Evolutionary conservation across 352 stramenopile species (phyloP).

Genomic region (Phytophthora podocarpi): DNA sequence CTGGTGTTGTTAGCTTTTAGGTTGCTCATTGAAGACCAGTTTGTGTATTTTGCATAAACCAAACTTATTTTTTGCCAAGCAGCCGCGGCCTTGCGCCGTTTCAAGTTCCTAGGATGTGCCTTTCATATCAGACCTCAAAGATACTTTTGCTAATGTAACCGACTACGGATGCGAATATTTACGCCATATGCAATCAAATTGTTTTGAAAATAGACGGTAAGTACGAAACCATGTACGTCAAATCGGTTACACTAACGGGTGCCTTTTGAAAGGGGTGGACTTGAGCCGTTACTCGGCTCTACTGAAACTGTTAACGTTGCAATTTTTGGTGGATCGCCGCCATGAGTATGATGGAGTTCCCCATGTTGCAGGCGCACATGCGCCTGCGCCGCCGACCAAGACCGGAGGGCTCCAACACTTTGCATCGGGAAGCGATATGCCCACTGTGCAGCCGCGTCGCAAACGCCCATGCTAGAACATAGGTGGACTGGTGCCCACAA

Average conservation of each 20-base stretch:
- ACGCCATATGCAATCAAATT: not conserved
- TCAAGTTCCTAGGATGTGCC: slow-evolving; percentile 7
- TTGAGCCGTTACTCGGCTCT: slow-evolving; percentile 8
- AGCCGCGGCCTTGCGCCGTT: not conserved
- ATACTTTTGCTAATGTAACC: slow-evolving; percentile 27
- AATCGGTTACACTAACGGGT: slow-evolving; percentile 10
- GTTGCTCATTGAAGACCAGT: not conserved
- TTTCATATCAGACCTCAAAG: slow-evolving; percentile 25
- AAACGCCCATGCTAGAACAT: slow-evolving; percentile 9
- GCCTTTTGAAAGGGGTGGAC: slow-evolving; percentile 7
- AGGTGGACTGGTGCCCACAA: not conserved
- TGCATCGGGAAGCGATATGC: not conserved
- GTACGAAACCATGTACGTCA: not conserved
- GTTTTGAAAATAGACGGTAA: not conserved
- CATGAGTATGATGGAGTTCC: not conserved
- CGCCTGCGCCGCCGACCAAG: no score
- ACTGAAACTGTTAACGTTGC: slow-evolving; percentile 21
- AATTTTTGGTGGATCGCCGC: slow-evolving; percentile 22
- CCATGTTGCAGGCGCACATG: not conserved
- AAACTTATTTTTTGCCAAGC: slow-evolving; percentile 6
- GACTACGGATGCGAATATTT: slow-evolving; percentile 1
- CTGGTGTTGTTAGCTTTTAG: no score
- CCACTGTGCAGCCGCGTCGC: not conserved
- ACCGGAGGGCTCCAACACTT: not conserved
- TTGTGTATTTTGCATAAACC: not conserved